Evolutionary conservation across 2,329 filamentous ascomycete species (phyloP), one percentile per base, ranked within the genome.

Genomic region (Cordyceps farinosa): DNA sequence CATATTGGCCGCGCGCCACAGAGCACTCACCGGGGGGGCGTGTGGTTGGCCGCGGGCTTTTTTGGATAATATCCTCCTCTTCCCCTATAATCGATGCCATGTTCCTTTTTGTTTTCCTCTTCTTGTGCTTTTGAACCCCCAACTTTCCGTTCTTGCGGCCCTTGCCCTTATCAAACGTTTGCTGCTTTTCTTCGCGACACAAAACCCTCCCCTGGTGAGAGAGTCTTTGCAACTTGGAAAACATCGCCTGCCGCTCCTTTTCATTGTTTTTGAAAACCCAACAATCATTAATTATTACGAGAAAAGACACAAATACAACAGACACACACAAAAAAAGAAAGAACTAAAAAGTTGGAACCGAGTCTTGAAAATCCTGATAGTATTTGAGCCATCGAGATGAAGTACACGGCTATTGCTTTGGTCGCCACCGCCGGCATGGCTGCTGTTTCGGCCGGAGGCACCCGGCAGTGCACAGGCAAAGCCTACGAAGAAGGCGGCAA

Each of bases 401-500:
- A 73, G 69, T 66, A 69, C 62, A 65, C 68, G 2, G 64, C 67
- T n/a, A 53, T 69, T 17, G 56, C 67, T 22, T 40, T 75, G 17
- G 67, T 76, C 63, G 70, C 70, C 62, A 69, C 69, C 48, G 68
- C 70, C 61, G 66, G 71, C 65, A 62, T 73, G 67, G 70, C 70
- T 29, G 67, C 71, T 32, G 75, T 73, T 51, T 64, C 71, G 22
- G 22, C 22, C 22, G 22, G 22, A 22, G 22, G 22, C 13, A 71
- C 69, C 5, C 72, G 75, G 61, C 72, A 77, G 66, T 79, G 77
- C 67, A 70, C 70, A 5, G 75, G 75, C 40, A 70, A 40, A 6
- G 68, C 73, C 34, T 66, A 70, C 55, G 64, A 78, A 7, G 77
- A 79, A 65, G 71, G 71, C 32, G 84, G 85, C 65, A 91, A 90